Evolutionary conservation across 495 filamentous ascomycete genomes (phyloP).

Genomic region (Sordaria brevicollis): DNA sequence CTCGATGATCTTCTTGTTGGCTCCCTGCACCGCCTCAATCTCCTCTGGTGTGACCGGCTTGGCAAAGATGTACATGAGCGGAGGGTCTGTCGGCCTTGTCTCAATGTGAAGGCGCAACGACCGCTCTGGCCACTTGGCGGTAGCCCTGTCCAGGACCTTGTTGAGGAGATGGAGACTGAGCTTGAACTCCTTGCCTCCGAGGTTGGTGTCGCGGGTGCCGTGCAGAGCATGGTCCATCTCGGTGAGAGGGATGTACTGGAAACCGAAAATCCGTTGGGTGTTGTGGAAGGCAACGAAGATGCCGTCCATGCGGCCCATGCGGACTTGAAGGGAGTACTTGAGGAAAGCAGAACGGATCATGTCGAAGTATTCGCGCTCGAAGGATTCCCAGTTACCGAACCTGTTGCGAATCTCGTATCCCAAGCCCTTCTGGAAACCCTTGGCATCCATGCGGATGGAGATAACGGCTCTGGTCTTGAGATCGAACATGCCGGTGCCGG

Average conservation of each 20-base stretch:
- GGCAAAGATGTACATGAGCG: constrained; percentile 82
- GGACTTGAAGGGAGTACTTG: constrained; percentile 92
- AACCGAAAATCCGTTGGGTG: constrained; percentile 88
- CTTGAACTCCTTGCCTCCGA: constrained; percentile 86
- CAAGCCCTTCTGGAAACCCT: constrained; percentile 58
- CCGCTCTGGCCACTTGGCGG: constrained; percentile 56
- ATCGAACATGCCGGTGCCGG: constrained; percentile 93
- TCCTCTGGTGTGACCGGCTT: constrained; percentile 68
- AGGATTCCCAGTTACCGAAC: constrained; percentile 75
- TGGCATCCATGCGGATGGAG: constrained; percentile 75
- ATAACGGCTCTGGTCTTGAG: constrained; percentile 90
- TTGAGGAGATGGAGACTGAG: constrained; percentile 70
- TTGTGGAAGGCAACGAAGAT: constrained; percentile 99
- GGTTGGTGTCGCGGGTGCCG: constrained; percentile 47
- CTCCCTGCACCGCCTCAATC: constrained; percentile 63
- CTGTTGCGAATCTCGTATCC: constrained; percentile 78
- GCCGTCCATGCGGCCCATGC: constrained; percentile 96
- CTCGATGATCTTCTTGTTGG: constrained; percentile 48
- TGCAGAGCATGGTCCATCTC: constrained; percentile 88
- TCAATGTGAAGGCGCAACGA: constrained; percentile 85
- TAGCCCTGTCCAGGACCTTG: constrained; percentile 62
- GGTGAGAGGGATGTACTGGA: constrained; percentile 77
- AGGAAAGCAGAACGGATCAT: constrained; percentile 93
- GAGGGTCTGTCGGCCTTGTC: constrained; percentile 45
- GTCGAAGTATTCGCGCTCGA: constrained; percentile 90